These are phyloP conservation scores for Rauvolfia tetraphylla DNA, from an alignment of 257 asterid genomes.

Conservation along the genomic window DNA sequence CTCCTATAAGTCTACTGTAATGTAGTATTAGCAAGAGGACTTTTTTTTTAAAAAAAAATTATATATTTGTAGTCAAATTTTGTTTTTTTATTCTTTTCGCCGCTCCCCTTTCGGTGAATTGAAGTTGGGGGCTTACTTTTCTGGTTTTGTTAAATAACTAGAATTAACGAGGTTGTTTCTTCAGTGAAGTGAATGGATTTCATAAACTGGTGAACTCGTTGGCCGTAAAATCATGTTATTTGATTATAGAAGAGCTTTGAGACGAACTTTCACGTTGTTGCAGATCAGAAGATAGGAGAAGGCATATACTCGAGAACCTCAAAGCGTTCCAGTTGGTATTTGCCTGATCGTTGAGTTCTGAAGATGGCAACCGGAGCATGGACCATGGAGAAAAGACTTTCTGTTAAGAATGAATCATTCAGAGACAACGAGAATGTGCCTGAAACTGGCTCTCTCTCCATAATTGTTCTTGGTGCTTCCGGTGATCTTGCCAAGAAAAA, in stretches of 20 bases:
- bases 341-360: constrained; percentile 12
- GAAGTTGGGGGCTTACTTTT: not conserved
- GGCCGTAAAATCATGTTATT: not conserved
- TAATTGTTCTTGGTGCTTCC: constrained; percentile 94
- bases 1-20: not conserved
- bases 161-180: not conserved
- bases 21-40: not conserved
- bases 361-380: constrained; percentile 45
- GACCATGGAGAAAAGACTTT: constrained; percentile 61
- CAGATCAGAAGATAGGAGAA: constrained; percentile 7
- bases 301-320: not conserved
- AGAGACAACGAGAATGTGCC: constrained; percentile 44
- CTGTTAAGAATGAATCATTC: constrained; percentile 48
- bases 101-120: not conserved
- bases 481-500: constrained; percentile 99
- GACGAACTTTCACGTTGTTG: not conserved
- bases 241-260: not conserved
- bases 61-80: not conserved
- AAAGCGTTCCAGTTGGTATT: not conserved
- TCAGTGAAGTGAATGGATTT: not conserved
- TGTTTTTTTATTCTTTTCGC: not conserved
- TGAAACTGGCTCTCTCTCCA: constrained; percentile 77
- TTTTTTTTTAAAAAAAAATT: no score
- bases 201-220: not conserved
- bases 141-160: no score